Conservation (phyloP, 768 basidiomycete genomes). For the Paxillus involutus region DNA sequence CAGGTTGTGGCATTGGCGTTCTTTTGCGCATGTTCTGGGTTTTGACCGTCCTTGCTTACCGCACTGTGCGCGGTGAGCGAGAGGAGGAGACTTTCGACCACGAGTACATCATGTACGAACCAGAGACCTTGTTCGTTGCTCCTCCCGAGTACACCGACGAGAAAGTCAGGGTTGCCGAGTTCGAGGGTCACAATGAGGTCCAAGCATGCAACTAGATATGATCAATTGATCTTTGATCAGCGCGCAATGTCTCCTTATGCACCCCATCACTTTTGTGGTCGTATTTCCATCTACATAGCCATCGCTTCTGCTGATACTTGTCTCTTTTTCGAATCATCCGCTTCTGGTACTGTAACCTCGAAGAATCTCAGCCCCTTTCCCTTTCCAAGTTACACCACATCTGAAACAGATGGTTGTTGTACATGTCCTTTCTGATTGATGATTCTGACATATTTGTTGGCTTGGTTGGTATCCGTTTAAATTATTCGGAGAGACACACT, state of each 20-base stretch:
- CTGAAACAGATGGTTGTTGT: constrained; percentile 6
- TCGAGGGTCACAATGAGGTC: constrained; percentile 7
- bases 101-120: constrained; percentile 44
- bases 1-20: constrained; percentile 84
- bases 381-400: not conserved
- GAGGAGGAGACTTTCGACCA: constrained; percentile 42
- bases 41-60: constrained; percentile 57
- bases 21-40: constrained; percentile 82
- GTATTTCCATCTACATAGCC: not conserved
- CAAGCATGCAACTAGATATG: constrained; percentile 17
- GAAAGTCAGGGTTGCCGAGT: constrained; percentile 36
- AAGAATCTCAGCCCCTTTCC: not conserved
- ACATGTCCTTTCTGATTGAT: constrained; percentile 5
- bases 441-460: constrained; percentile 1
- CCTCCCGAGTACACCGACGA: constrained; percentile 64
- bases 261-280: not conserved
- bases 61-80: constrained; percentile 48
- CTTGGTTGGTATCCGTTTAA: constrained; percentile 1
- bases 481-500: constrained; percentile 15
- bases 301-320: too few species aligned
- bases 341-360: too few species aligned
- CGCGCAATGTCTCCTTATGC: not conserved
- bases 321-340: too few species aligned
- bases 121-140: constrained; percentile 46
- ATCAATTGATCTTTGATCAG: not conserved